These are phyloP conservation scores for Hypoxylon sp. DNA, from an alignment of 2,329 filamentous ascomycete species.

Conservation along the genomic window DNA sequence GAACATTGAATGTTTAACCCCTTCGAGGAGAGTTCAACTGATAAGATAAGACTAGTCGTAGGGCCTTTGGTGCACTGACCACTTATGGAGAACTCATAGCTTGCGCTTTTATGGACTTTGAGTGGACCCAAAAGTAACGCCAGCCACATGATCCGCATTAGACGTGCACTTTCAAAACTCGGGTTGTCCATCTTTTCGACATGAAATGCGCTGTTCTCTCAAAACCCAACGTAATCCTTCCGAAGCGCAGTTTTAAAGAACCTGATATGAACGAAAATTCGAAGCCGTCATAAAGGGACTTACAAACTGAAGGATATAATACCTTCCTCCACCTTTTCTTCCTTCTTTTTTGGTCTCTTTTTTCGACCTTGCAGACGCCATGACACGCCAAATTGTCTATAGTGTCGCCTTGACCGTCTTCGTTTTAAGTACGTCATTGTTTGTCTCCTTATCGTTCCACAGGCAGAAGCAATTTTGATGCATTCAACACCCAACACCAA, in stretches of 20 bases:
- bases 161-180: conserved; percentile 10
- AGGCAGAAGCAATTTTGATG: conserved; percentile 27
- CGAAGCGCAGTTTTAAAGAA: conserved; percentile 13
- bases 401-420: conserved; percentile 59
- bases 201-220: conserved; percentile 34
- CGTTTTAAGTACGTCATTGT: conserved; percentile 59
- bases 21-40: background rate
- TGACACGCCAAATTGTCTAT: conserved; percentile 63
- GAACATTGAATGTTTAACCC: background rate
- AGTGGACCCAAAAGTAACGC: conserved; percentile 20
- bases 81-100: background rate
- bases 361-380: conserved; percentile 42
- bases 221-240: conserved; percentile 38
- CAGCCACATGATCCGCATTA: conserved; percentile 41
- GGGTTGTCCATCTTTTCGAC: conserved; percentile 9
- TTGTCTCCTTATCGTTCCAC: conserved; percentile 33
- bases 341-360: background rate
- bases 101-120: conserved; percentile 2
- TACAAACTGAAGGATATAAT: conserved; percentile 32
- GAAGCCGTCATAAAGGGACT: conserved; percentile 17
- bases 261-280: conserved; percentile 29
- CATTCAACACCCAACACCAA: conserved; percentile 21
- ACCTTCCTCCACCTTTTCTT: background rate
- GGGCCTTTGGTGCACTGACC: conserved; percentile 8
- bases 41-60: conserved; percentile 12